A percentile compares a stretch with the other conserved stretches of the same genome.
Conservation (phyloP, 139 green algal species). For the Chlamydomonas asymmetrica region DNA sequence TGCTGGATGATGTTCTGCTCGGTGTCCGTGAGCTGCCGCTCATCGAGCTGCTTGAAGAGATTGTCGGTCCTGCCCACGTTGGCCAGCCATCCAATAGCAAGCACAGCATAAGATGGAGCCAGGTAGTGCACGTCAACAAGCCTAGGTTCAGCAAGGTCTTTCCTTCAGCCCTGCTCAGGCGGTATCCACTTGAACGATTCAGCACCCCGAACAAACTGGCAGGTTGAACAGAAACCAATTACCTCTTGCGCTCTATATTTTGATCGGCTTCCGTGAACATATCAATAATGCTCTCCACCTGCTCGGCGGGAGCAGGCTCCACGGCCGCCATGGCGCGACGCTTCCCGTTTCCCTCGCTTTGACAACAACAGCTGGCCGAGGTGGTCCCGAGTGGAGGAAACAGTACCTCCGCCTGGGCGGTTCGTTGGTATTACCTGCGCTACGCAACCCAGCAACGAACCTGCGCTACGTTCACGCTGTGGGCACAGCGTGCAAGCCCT, state of each 20-base stretch:
- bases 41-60: constrained; percentile 80
- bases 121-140: background rate
- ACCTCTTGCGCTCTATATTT: constrained; percentile 33
- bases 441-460: background rate
- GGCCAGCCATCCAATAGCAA: background rate
- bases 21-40: constrained; percentile 67
- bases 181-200: too few relatives aligned
- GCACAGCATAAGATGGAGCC: background rate
- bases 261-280: constrained; percentile 23
- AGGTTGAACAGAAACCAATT: too few relatives aligned
- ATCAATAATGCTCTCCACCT: constrained; percentile 17
- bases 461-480: background rate
- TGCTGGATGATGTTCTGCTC: constrained; percentile 79
- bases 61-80: constrained; percentile 65
- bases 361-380: too few relatives aligned
- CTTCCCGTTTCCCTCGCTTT: too few relatives aligned
- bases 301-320: background rate
- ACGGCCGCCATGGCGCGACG: background rate
- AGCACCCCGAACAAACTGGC: too few relatives aligned
- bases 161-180: too few relatives aligned
- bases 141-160: background rate
- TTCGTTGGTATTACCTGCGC: background rate
- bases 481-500: background rate
- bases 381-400: too few relatives aligned
- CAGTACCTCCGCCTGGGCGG: background rate